Conservation (phyloP, 768 basidiomycete genomes). For the Wakefieldia striispora region DNA sequence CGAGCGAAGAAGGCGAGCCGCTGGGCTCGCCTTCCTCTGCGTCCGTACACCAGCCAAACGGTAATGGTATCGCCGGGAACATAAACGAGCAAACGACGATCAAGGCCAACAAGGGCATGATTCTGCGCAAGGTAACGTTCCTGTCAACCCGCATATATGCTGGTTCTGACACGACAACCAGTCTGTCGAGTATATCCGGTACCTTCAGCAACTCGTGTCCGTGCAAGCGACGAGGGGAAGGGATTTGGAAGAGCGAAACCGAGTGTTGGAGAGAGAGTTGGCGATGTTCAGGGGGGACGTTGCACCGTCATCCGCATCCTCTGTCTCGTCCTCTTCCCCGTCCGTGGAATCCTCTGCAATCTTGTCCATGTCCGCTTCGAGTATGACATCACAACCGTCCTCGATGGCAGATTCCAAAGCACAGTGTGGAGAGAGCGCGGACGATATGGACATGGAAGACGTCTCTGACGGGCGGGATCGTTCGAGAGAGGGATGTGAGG, state of each 20-base stretch:
- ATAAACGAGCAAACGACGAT: constrained; percentile 44
- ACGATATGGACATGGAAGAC: constrained; percentile 24
- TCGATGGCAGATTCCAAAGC: constrained; percentile 1
- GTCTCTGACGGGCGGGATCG: constrained; percentile 2
- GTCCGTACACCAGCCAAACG: constrained; percentile 8
- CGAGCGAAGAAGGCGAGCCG: constrained; percentile 28
- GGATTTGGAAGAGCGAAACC: constrained; percentile 74
- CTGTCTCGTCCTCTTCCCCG: constrained; percentile 18
- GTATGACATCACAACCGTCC: constrained; percentile 8
- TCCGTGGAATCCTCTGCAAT: constrained; percentile 16
- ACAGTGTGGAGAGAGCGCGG: background rate
- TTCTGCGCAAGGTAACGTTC: constrained; percentile 64
- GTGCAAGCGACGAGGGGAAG: constrained; percentile 76
- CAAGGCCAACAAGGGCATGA: constrained; percentile 96
- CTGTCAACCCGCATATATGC: background rate
- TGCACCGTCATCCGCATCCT: constrained; percentile 7
- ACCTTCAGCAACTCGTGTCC: constrained; percentile 82
- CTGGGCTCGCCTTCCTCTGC: constrained; percentile 23
- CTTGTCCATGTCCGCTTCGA: constrained; percentile 19
- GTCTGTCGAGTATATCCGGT: constrained; percentile 59
- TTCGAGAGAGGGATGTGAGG: background rate
- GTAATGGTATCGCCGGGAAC: constrained; percentile 7
- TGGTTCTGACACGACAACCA: constrained; percentile 16
- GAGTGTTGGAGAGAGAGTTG: constrained; percentile 33
- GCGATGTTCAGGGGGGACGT: constrained; percentile 22